These are phyloP conservation scores for Cyclotella baltica DNA, from an alignment of 108 stramenopile species.

Conservation along the genomic window DNA sequence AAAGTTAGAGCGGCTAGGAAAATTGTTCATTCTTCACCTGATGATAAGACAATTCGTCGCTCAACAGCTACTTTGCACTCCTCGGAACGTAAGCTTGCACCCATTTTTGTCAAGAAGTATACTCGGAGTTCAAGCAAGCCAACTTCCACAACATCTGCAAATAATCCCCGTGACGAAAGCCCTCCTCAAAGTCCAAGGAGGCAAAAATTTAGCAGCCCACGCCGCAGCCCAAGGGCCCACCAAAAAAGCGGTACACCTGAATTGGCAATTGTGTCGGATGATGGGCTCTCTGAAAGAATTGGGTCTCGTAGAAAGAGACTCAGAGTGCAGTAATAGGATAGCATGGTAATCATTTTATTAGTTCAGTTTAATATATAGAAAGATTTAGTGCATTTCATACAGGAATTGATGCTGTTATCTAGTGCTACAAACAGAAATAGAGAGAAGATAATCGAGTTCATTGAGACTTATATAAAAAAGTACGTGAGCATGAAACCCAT, in stretches of 20 bases:
- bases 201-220: neutral
- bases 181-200: neutral
- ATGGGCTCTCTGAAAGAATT: conserved; percentile 19
- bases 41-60: neutral
- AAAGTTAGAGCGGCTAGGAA: neutral
- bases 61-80: neutral
- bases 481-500: no score
- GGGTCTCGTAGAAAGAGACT: conserved; percentile 26
- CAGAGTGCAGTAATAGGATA: conserved; percentile 16
- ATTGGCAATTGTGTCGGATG: conserved; percentile 37
- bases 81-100: neutral
- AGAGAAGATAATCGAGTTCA: no score
- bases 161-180: neutral
- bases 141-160: neutral
- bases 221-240: neutral
- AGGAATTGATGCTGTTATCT: no score
- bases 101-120: conserved; percentile 6
- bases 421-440: no score
- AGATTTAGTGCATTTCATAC: no score
- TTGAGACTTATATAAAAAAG: no score
- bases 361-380: neutral
- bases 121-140: neutral
- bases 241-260: neutral
- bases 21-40: neutral
- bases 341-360: neutral